Base-by-base conservation (phyloP, 2,329 filamentous ascomycete genomes). In the Aspergillus neoniger region DNA sequence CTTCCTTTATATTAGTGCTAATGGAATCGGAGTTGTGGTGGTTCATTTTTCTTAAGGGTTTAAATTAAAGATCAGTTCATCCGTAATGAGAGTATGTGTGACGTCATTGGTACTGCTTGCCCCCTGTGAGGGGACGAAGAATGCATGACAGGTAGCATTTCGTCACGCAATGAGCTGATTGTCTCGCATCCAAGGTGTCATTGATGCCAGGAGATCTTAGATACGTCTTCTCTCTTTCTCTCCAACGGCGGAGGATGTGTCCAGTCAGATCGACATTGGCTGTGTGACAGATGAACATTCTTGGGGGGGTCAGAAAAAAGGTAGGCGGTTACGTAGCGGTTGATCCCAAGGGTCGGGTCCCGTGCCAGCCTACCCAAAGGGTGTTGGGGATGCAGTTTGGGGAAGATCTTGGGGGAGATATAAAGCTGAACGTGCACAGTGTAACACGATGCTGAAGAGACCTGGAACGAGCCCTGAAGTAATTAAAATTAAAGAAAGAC, bases 311-410 rank as follows among this genome's bases (percentile, higher is more conserved):
- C 47, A 50, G 47, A 8, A 12, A n/a, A 17, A 28, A 7, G n/a
- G 15, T n/a, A 17, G 23, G 47, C 30, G n/a, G n/a, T 50, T 30
- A 50, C 47, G 47, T 30, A 50, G 25, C 47, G 28, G 19, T 43
- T 44, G 41, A 19, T 32, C 25, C n/a, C 47, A 50, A 50, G 47
- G 47, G 25, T 32, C 25, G 47, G 47, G 47, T 50, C 47, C 47
- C 47, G 47, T 50, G 47, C 28, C n/a, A 28, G 47, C 47, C 47
- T 50, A 50, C 47, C 47, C 25, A 50, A 50, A 30, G 25, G 15
- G 47, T 50, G 4, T 10, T 32, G n/a, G n/a, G 17, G 19, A 14
- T 36, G 4, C 30, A 36, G 3, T 36, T 14, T 17, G 25, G 30
- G 47, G 25, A n/a, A 23, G 23, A 19, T 50, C n/a, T 36, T 15